Evolutionary conservation across 2,329 filamentous ascomycete genomes (phyloP).

Genomic region (Tothia fuscella): DNA sequence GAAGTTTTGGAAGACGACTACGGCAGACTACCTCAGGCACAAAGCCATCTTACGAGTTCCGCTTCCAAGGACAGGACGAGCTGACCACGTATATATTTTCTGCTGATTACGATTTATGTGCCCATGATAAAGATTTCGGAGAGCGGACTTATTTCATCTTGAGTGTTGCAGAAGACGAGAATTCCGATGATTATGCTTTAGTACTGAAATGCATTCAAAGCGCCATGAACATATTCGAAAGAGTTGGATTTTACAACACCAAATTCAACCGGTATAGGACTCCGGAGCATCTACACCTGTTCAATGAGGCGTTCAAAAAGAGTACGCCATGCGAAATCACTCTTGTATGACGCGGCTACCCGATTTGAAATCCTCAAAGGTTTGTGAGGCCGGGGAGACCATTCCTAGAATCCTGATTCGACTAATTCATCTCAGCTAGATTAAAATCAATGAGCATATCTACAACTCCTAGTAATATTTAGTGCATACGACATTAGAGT

Average conservation of each 20-base stretch:
- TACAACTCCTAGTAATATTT: too few relatives aligned
- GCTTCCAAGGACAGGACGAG: background rate
- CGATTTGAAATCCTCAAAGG: too few relatives aligned
- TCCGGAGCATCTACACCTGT: background rate
- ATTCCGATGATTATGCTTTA: slow-evolving; percentile 6
- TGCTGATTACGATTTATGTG: slow-evolving; percentile 5
- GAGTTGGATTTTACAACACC: slow-evolving; percentile 6
- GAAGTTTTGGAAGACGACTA: background rate
- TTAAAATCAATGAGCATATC: too few relatives aligned
- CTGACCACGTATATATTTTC: slow-evolving; percentile 5
- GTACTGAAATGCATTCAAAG: slow-evolving; percentile 5
- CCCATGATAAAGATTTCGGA: background rate
- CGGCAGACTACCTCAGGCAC: background rate
- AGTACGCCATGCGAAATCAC: too few relatives aligned
- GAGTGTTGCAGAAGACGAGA: background rate
- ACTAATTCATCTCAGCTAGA: too few relatives aligned
- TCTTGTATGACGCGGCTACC: too few relatives aligned
- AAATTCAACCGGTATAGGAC: slow-evolving; percentile 3
- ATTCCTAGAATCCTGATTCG: too few relatives aligned
- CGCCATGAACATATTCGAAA: slow-evolving; percentile 1
- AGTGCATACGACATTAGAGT: too few relatives aligned
- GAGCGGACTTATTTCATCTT: background rate
- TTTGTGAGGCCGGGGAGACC: too few relatives aligned
- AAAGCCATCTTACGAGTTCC: slow-evolving; percentile 2
- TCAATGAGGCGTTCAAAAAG: background rate